Conservation (phyloP, 23 red algal species). For the Gracilaria gracilis region DNA sequence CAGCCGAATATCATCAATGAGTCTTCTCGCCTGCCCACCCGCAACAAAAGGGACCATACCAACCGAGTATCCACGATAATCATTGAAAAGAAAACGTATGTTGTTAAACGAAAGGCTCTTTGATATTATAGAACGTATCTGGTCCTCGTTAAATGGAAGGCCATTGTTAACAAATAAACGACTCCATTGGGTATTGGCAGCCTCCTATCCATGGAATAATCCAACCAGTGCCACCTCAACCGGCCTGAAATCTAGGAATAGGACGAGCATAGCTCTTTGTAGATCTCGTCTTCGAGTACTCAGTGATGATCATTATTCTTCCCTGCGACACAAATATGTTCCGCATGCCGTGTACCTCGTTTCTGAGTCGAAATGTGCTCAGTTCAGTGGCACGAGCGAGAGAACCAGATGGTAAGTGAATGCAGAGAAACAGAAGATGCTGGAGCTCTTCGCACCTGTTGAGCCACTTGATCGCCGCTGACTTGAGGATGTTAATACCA, state of each 20-base stretch:
- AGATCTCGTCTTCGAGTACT: not conserved
- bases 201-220: not conserved
- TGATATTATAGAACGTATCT: not conserved
- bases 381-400: not conserved
- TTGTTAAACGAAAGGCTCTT: not conserved
- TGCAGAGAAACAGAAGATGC: not conserved
- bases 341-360: not conserved
- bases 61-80: constrained; percentile 1
- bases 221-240: not conserved
- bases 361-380: not conserved
- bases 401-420: constrained; percentile 27
- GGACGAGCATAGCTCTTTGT: not conserved
- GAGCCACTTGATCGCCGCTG: not conserved
- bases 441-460: not conserved
- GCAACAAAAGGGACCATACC: constrained; percentile 28
- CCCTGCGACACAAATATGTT: constrained; percentile 18
- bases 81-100: not conserved
- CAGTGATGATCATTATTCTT: not conserved
- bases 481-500: too few species aligned
- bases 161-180: constrained; percentile 22
- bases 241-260: constrained; percentile 2
- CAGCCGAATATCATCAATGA: not conserved
- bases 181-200: not conserved
- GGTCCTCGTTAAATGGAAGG: not conserved
- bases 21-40: not conserved